Evolutionary conservation across 257 asterid genomes (phyloP), one percentile per base, ranked within the genome.

Genomic region (Primulina tabacum): DNA sequence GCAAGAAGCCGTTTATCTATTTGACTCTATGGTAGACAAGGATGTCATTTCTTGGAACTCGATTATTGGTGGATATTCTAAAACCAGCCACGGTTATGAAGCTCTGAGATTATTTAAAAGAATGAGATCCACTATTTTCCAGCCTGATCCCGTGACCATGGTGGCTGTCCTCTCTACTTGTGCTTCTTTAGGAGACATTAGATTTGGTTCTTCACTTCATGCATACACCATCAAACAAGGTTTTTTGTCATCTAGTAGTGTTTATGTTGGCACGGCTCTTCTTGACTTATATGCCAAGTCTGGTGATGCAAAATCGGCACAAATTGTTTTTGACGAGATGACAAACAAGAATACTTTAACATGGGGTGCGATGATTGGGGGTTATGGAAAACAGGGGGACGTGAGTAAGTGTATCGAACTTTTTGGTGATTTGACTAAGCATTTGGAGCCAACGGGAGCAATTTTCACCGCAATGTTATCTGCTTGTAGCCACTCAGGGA

Each of bases 281-380:
- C 69, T 89, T 28, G 79, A 82, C 63, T 55, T 85, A 2, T 87
- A 89, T 38, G 88, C 88, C 7, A 87, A 85, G 75, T 89, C 87
- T 32, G 93, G 89, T 1, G 88, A 86, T 72, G 79, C 83, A 32
- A 62, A 64, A 30, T 82, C 81, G 14, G 86, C 93, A 24, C 84
- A 84, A 1, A 55, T 66, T 38, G 81, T 85, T 61, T 85, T 89
- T 60, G 77, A 82, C 75, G 82, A 75, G 57, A 80, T 89, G 82
- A 71, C 71, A 0, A 77, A 75, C 71, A 88, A 82, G 84, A 86
- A 75, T 38, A 14, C 69, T 4, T 84, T 71, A 11, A 78, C 89
- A 0, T 86, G 96, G 96, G 80, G 71, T 60, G 83, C 92, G n/a
- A 80, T 88, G 83, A 83, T 84, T 8, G 83, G 82, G 47, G 86